Evolutionary conservation across 2,329 filamentous ascomycete species (phyloP).

Genomic region (Thelonectria olida): DNA sequence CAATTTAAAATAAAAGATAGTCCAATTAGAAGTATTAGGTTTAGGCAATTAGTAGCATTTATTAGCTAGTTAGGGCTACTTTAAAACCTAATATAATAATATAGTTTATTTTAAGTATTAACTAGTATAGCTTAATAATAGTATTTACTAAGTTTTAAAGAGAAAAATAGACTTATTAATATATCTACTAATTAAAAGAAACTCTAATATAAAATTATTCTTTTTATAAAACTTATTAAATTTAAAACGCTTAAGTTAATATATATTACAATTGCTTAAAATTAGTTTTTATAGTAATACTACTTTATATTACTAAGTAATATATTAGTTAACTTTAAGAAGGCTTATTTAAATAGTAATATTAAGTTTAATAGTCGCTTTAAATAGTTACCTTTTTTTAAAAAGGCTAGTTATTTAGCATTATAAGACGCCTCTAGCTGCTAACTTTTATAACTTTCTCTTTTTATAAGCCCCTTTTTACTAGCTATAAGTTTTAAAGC

Average conservation of each 20-base stretch:
- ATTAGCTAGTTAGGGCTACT: neutral
- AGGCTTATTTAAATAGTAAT: neutral
- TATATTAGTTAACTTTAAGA: neutral
- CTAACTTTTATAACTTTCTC: neutral
- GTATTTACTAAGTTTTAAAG: conserved; percentile 3
- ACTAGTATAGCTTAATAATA: neutral
- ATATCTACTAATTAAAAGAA: neutral
- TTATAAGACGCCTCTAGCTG: neutral
- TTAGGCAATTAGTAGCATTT: neutral
- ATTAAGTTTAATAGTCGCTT: neutral
- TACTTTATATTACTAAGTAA: neutral
- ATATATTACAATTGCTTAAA: neutral
- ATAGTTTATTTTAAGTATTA: conserved; percentile 7
- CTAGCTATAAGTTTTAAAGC: neutral
- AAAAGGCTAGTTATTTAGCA: conserved; percentile 6
- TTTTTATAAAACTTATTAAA: conserved; percentile 5
- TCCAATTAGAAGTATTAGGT: neutral
- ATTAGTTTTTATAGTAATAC: neutral
- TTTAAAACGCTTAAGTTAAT: neutral
- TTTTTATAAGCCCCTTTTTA: neutral
- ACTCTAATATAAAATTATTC: neutral
- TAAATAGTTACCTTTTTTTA: neutral
- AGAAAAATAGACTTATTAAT: neutral
- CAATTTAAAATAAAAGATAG: neutral
- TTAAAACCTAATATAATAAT: conserved; percentile 8